A percentile compares a stretch with the other conserved stretches of the same genome.
Conservation (phyloP, 768 basidiomycete species). For the Mycena maculata region DNA sequence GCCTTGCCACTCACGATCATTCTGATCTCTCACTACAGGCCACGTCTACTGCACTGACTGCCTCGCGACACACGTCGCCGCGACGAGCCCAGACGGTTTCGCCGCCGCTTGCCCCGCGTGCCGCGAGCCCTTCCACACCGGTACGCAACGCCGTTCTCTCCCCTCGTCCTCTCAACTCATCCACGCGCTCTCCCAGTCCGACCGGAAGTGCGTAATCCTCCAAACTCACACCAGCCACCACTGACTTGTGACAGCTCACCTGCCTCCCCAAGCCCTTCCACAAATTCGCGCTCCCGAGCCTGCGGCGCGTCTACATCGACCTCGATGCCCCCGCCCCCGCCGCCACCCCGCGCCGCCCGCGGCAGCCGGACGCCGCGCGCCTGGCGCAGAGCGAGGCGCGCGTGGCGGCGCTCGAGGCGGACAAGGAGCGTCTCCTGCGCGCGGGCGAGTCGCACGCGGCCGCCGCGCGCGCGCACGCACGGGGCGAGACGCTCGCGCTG, state of each 20-base stretch:
- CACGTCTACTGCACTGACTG: constrained; percentile 74
- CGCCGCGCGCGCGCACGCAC: constrained; percentile 45
- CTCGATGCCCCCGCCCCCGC: neutral
- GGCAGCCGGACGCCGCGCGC: no score
- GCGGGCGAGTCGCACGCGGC: constrained; percentile 56
- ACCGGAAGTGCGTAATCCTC: constrained; percentile 40
- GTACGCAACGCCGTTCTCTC: constrained; percentile 45
- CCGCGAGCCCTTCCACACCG: constrained; percentile 63
- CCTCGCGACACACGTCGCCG: constrained; percentile 56
- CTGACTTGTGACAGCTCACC: constrained; percentile 45
- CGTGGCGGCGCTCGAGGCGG: constrained; percentile 50
- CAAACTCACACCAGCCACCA: neutral
- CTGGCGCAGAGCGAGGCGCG: constrained; percentile 47
- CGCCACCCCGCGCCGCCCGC: no score
- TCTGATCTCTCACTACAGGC: constrained; percentile 49
- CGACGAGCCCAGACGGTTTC: constrained; percentile 45
- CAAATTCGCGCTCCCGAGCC: constrained; percentile 55
- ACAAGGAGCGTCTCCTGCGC: constrained; percentile 57
- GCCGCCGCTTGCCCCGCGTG: constrained; percentile 70
- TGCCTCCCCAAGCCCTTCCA: constrained; percentile 64
- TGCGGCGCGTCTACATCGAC: constrained; percentile 65
- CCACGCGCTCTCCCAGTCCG: constrained; percentile 34
- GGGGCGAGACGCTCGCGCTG: constrained; percentile 41
- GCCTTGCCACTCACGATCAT: constrained; percentile 12
- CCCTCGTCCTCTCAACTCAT: neutral